phyloP scores from a whole-genome alignment of 345 rosid genomes.

The Murraya paniculata region DNA sequence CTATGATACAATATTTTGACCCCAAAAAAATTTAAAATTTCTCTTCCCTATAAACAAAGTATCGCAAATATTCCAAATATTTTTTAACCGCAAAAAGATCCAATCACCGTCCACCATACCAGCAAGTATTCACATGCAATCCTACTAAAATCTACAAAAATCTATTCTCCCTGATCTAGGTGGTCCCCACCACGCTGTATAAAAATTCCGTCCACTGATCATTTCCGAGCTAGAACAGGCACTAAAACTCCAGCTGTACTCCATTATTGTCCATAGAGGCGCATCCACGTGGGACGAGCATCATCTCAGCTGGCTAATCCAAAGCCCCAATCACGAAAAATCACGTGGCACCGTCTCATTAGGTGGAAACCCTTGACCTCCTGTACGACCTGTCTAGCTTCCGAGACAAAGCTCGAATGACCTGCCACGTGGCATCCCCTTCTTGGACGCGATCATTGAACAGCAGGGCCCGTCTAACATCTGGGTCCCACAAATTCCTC shows the following conservation, averaged over 20 bases:
- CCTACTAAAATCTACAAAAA: background rate
- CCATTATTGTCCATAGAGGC: constrained; percentile 21
- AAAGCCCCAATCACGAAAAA: no score
- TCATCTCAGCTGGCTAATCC: constrained; percentile 16
- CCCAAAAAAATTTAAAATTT: no score
- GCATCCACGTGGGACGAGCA: constrained; percentile 19
- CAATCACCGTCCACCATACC: background rate
- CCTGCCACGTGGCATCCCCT: constrained; percentile 93
- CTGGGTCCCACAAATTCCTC: constrained; percentile 62
- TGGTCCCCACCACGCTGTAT: constrained; percentile 14
- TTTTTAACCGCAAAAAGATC: background rate
- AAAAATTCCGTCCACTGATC: constrained; percentile 7
- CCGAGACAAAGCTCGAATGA: constrained; percentile 44
- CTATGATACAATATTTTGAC: background rate
- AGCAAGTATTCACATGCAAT: background rate
- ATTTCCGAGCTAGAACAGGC: background rate
- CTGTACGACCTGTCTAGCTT: constrained; percentile 55
- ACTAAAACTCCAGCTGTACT: constrained; percentile 46
- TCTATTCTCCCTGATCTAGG: background rate
- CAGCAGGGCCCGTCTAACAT: constrained; percentile 57
- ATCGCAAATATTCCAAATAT: background rate
- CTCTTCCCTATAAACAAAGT: background rate
- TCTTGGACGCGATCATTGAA: constrained; percentile 45
- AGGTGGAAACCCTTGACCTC: constrained; percentile 35
- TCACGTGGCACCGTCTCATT: constrained; percentile 32